These are phyloP conservation scores for Trichoderma simmonsii DNA, from an alignment of 2,329 filamentous ascomycete genomes.

Conservation along the genomic window DNA sequence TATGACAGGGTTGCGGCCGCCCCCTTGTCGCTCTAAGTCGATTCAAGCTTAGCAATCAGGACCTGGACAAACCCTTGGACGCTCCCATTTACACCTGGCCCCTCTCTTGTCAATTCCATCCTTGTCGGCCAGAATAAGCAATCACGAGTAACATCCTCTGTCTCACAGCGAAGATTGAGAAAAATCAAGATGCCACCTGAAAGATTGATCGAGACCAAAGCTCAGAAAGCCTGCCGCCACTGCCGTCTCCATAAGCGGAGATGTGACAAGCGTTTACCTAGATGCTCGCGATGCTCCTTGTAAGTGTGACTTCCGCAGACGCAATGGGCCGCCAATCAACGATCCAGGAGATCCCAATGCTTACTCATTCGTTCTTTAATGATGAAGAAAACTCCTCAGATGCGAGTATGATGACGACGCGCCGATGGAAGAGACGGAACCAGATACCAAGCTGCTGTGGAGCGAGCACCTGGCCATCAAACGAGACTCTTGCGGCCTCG, in stretches of 20 bases:
- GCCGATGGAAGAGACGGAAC: neutral
- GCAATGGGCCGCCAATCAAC: neutral
- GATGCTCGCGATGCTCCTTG: slow-evolving; percentile 4
- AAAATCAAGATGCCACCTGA: neutral
- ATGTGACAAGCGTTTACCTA: slow-evolving; percentile 6
- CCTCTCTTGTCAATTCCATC: neutral
- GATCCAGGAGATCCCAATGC: neutral
- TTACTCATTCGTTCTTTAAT: neutral
- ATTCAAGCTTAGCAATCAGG: neutral
- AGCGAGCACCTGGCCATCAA: neutral
- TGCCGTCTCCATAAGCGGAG: slow-evolving; percentile 7
- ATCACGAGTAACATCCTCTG: neutral
- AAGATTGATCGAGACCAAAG: neutral
- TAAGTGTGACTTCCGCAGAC: neutral
- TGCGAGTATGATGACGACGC: slow-evolving; percentile 4
- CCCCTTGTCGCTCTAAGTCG: neutral
- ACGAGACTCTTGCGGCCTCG: slow-evolving; percentile 2
- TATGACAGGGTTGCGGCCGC: neutral
- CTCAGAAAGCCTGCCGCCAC: neutral
- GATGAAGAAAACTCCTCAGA: neutral
- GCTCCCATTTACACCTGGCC: neutral
- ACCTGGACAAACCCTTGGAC: neutral
- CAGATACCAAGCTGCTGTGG: neutral
- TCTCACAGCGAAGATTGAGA: neutral
- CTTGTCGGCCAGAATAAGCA: neutral